phyloP scores from a whole-genome alignment of 768 basidiomycete species.

The Favolaschia claudopus region DNA sequence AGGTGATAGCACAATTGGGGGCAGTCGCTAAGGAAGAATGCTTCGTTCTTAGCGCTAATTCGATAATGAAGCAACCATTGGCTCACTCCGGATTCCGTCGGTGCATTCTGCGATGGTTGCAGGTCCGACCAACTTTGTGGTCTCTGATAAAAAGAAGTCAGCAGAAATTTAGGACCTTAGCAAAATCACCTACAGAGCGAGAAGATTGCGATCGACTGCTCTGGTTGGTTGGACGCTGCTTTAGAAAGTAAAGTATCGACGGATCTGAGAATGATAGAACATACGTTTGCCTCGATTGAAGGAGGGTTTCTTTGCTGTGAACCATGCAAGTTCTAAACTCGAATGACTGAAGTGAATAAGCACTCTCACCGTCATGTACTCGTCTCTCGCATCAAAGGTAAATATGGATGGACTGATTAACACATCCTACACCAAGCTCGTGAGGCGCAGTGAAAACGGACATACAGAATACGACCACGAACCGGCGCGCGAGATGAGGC shows the following conservation, averaged over 20 bases:
- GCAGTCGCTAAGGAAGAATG: slow-evolving; percentile 10
- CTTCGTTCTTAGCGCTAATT: neutral
- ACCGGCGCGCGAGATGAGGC: too few species aligned
- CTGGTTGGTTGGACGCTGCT: too few species aligned
- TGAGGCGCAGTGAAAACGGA: neutral
- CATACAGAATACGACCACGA: too few species aligned
- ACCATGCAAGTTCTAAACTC: neutral
- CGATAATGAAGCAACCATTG: neutral
- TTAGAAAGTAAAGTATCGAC: too few species aligned
- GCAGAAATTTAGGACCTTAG: neutral
- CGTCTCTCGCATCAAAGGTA: slow-evolving; percentile 5
- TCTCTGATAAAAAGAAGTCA: neutral
- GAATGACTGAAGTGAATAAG: neutral
- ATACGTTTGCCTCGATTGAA: too few species aligned
- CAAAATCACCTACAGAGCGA: neutral
- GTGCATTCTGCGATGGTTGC: neutral
- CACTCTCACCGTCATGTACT: neutral
- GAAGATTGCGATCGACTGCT: neutral
- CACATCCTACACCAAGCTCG: neutral
- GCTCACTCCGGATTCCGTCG: slow-evolving; percentile 13
- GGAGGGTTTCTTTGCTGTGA: too few species aligned
- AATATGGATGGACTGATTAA: slow-evolving; percentile 21
- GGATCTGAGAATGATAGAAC: too few species aligned
- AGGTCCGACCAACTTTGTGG: slow-evolving; percentile 17
- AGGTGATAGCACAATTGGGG: slow-evolving; percentile 13